Conservation (phyloP, 352 stramenopile genomes). For the Albugo candida region DNA sequence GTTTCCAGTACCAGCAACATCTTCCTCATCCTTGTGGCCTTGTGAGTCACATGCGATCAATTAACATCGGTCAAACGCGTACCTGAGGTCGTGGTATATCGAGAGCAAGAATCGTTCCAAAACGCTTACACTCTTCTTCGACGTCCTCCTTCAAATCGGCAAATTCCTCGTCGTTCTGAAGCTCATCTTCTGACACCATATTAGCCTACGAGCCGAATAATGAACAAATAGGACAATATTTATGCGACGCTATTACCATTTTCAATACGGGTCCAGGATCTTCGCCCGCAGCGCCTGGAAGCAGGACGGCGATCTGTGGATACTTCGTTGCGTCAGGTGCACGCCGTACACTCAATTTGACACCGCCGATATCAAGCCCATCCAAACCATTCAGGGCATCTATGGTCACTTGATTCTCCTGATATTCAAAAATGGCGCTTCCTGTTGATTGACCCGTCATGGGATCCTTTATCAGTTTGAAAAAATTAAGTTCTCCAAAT, state of each 20-base stretch:
- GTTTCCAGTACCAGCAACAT: conserved; percentile 39
- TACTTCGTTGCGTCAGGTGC: conserved; percentile 9
- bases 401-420: conserved; percentile 28
- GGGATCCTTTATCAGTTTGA: conserved; percentile 38
- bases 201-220: conserved; percentile 25
- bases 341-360: conserved; percentile 36
- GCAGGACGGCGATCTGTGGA: too few species aligned
- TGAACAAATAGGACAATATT: background rate
- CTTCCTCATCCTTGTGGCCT: conserved; percentile 24
- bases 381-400: conserved; percentile 52
- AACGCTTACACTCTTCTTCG: conserved; percentile 79
- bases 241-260: conserved; percentile 27
- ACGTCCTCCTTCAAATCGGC: conserved; percentile 77
- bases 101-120: conserved; percentile 39
- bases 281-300: conserved; percentile 10
- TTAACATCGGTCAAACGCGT: conserved; percentile 3
- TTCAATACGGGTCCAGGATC: conserved; percentile 38
- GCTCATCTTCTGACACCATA: conserved; percentile 70
- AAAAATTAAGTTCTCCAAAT: conserved; percentile 54
- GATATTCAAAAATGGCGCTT: conserved; percentile 66
- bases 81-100: conserved; percentile 73
- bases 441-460: conserved; percentile 27
- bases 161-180: conserved; percentile 74
- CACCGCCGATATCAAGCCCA: conserved; percentile 56
- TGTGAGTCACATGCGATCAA: background rate